Percentiles rank a stretch among this genome's conserved stretches.
Conservation (phyloP, 2,329 filamentous ascomycete genomes). For the Elsinoe batatas region DNA sequence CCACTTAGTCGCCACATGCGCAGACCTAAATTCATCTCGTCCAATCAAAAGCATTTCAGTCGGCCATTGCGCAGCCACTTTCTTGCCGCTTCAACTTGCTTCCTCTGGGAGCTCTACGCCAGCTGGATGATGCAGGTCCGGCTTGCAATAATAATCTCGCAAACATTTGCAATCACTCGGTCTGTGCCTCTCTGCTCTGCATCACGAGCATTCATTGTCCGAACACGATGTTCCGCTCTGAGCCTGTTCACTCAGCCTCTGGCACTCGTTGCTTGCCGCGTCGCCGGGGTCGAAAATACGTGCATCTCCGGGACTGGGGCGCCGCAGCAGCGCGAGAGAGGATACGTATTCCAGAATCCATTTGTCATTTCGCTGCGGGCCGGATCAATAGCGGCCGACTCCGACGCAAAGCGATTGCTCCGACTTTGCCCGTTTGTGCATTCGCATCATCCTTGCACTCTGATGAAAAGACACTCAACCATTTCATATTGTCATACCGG, state of each 20-base stretch:
- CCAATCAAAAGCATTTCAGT: neutral
- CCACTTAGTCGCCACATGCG: neutral
- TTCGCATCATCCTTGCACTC: neutral
- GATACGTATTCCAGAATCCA: conserved; percentile 3
- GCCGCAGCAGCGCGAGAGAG: neutral
- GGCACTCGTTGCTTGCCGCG: neutral
- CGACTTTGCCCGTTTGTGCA: neutral
- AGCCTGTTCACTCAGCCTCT: neutral
- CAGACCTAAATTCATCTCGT: neutral
- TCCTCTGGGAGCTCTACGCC: too few species aligned
- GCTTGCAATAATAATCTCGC: neutral
- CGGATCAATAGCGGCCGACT: conserved; percentile 1
- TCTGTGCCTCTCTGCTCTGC: neutral
- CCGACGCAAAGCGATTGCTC: neutral
- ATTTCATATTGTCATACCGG: neutral
- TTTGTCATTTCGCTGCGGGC: neutral
- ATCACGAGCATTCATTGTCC: neutral
- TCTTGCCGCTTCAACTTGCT: neutral
- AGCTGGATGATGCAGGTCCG: neutral
- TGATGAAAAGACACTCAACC: neutral
- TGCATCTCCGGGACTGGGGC: neutral
- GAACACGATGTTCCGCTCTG: neutral
- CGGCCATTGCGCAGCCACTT: conserved; percentile 2
- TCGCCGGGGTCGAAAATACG: neutral
- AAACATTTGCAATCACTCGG: neutral